Conservation (phyloP, 2,329 filamentous ascomycete genomes). For the Botrytis cinerea region DNA sequence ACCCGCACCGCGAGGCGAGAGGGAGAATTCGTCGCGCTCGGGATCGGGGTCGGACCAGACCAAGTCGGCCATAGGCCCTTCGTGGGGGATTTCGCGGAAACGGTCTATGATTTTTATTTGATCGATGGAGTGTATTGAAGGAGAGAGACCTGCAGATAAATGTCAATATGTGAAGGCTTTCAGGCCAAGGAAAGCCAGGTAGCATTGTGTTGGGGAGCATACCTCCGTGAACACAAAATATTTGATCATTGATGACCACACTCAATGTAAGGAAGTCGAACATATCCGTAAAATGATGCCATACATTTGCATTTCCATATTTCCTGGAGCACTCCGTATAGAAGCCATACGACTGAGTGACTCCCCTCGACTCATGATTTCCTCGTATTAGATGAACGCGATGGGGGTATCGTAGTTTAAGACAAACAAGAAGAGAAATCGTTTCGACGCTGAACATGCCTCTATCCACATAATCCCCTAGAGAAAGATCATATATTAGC, state of each 20-base stretch:
- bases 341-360: constrained; percentile 98
- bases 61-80: constrained; percentile 98
- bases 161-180: constrained; percentile 19
- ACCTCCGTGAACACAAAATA: constrained; percentile 97
- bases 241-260: constrained; percentile 98
- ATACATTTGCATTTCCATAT: constrained; percentile 97
- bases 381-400: constrained; percentile 95
- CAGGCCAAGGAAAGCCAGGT: constrained; percentile 26
- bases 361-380: constrained; percentile 96
- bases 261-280: constrained; percentile 97
- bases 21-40: constrained; percentile 95
- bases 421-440: constrained; percentile 93
- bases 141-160: constrained; percentile 65
- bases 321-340: constrained; percentile 98
- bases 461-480: constrained; percentile 93
- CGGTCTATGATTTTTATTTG: constrained; percentile 99
- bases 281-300: constrained; percentile 99
- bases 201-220: constrained; percentile 38
- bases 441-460: constrained; percentile 99
- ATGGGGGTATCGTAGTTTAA: constrained; percentile 94
- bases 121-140: constrained; percentile 95
- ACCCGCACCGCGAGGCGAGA: constrained; percentile 89
- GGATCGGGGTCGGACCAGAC: constrained; percentile 98
- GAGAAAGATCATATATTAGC: constrained; percentile 19
- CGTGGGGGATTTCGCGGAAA: constrained; percentile 97